Evolutionary conservation across 2,329 filamentous ascomycete genomes (phyloP).

Genomic region (Ramularia collo-cygni): DNA sequence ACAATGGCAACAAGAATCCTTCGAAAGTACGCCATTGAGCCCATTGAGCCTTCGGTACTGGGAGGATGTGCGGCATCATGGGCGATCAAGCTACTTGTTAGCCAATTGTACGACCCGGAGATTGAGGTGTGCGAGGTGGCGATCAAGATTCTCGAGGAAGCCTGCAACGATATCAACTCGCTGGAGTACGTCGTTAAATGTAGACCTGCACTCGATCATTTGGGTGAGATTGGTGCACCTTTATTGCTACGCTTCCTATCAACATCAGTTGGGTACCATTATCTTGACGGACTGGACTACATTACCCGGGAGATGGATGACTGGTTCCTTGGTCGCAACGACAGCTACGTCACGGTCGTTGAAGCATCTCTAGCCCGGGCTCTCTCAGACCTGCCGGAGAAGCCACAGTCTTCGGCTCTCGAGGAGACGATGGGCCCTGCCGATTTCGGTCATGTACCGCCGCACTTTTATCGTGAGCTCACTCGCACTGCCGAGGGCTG

Average conservation of each 20-base stretch:
- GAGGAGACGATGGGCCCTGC: slow-evolving; percentile 42
- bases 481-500: slow-evolving; percentile 91
- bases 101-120: slow-evolving; percentile 93
- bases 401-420: slow-evolving; percentile 35
- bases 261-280: slow-evolving; percentile 95
- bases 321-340: slow-evolving; percentile 95
- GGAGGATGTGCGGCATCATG: slow-evolving; percentile 72
- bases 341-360: slow-evolving; percentile 88
- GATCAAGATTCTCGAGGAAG: slow-evolving; percentile 94
- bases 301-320: slow-evolving; percentile 99
- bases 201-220: slow-evolving; percentile 83
- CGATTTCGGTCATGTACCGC: slow-evolving; percentile 64
- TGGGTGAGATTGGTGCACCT: slow-evolving; percentile 94
- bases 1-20: slow-evolving; percentile 83
- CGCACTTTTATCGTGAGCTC: slow-evolving; percentile 94
- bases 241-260: slow-evolving; percentile 86
- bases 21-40: slow-evolving; percentile 71
- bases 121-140: slow-evolving; percentile 94
- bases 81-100: slow-evolving; percentile 96
- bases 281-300: slow-evolving; percentile 92
- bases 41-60: slow-evolving; percentile 37
- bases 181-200: slow-evolving; percentile 97
- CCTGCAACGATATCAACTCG: slow-evolving; percentile 85
- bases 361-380: slow-evolving; percentile 91
- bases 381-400: slow-evolving; percentile 57